phyloP scores from a whole-genome alignment of 208 protist species.

The Leishmania lainsoni region DNA sequence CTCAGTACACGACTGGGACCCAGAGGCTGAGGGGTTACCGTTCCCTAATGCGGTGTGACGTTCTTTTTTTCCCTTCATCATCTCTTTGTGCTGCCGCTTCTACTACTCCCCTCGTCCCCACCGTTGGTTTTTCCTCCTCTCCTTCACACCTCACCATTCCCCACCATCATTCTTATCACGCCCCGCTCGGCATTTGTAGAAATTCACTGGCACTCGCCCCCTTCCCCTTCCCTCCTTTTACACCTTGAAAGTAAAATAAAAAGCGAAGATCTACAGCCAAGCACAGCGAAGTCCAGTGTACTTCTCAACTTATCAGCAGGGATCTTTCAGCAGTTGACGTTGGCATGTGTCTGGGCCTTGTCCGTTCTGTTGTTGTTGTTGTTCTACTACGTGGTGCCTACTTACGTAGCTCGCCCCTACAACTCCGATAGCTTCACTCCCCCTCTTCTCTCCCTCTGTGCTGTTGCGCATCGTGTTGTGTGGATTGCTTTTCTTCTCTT shows the following conservation, averaged over 20 bases:
- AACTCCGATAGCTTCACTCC: neutral
- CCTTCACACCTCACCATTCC: neutral
- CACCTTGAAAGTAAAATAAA: neutral
- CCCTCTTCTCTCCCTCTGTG: neutral
- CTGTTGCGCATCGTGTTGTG: neutral
- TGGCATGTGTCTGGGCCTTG: neutral
- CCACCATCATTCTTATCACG: neutral
- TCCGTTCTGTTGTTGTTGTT: conserved; percentile 8
- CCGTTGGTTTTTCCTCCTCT: neutral
- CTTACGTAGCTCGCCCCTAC: neutral
- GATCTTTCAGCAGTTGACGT: neutral
- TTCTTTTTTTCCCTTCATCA: neutral
- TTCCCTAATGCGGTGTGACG: neutral
- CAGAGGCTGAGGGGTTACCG: neutral
- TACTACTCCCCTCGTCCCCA: neutral
- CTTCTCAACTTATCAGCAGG: neutral
- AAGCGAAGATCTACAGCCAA: neutral
- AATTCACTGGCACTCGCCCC: neutral
- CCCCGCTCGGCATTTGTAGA: neutral
- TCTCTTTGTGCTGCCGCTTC: neutral
- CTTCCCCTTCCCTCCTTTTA: neutral
- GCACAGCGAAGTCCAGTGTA: neutral
- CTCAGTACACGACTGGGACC: neutral
- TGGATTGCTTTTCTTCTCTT: neutral
- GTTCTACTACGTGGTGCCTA: neutral